Evolutionary conservation across 2,329 filamentous ascomycete species (phyloP), one percentile per base, ranked within the genome.

Genomic region (Colletotrichum sp.): DNA sequence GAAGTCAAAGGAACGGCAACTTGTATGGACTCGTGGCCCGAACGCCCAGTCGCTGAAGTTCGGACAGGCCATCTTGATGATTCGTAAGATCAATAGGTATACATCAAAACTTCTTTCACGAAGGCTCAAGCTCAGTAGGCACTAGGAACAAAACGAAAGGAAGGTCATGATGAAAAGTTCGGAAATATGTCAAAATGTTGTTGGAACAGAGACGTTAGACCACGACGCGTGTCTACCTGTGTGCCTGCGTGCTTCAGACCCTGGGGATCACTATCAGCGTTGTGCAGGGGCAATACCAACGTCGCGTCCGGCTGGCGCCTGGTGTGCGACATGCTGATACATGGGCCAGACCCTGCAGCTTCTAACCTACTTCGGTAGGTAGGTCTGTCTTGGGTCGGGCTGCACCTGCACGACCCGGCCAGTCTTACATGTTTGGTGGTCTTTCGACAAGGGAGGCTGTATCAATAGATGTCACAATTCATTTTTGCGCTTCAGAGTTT

Each of bases 1-100:
- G 68, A 82, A 82, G 75, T 82, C 81, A 55, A 82, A 82, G 4
- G 79, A 77, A 18, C 80, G 80, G 59, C 81, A 82, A 4, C 52
- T 13, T 6, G 71, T n/a, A n/a, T n/a, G n/a, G n/a, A n/a, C n/a
- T n/a, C n/a, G n/a, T n/a, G n/a, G n/a, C n/a, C n/a, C n/a, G n/a
- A n/a, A n/a, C n/a, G 72, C 26, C 30, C 26, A 60, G 22, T 81
- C 79, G 24, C 62, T 55, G 15, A 32, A 44, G 6, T n/a, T 6
- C 16, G 24, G n/a, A 26, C 68, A 75, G 5, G 15, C 22, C 72
- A 72, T 72, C 2, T 16, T 16, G 34, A 36, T 36, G 34, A 36
- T 36, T 36, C 34, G 6, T 15, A 8, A 36, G 34, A 36, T 36
- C 13, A 36, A 36, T 36, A 36, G 30, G 34, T 8, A 7, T 15